Evolutionary conservation across 371 early-diverging fungal genomes (phyloP).

Genomic region (Mucor ambiguus): DNA sequence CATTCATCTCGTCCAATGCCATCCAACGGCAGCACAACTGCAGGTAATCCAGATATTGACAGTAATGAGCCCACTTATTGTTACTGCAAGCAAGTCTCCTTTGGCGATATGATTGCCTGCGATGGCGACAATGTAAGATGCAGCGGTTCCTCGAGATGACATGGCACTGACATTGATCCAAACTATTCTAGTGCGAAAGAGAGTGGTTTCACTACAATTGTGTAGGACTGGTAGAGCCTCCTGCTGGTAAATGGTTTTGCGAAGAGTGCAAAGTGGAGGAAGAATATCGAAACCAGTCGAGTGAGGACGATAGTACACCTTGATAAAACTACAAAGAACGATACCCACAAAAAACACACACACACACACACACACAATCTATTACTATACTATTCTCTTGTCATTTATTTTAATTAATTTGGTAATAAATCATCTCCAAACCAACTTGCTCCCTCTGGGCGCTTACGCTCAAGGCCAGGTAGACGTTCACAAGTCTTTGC

Average conservation of each 20-base stretch:
- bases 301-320: not conserved
- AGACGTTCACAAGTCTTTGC: conserved; percentile 55
- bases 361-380: no score
- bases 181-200: conserved; percentile 63
- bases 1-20: conserved; percentile 33
- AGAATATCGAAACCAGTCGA: conserved; percentile 11
- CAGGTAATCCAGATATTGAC: conserved; percentile 72
- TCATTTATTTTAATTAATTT: not conserved
- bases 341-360: not conserved
- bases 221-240: conserved; percentile 77
- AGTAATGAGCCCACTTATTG: conserved; percentile 93
- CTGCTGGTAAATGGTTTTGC: conserved; percentile 92
- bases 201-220: conserved; percentile 95
- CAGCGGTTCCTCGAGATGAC: not conserved
- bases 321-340: not conserved
- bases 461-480: conserved; percentile 34
- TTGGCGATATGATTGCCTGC: conserved; percentile 94
- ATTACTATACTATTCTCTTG: not conserved
- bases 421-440: conserved; percentile 4
- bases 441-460: conserved; percentile 13
- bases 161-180: not conserved
- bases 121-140: conserved; percentile 77
- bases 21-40: not conserved
- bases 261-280: conserved; percentile 22
- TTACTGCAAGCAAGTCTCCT: conserved; percentile 89